phyloP scores from a whole-genome alignment of 2,329 filamentous ascomycete genomes.

The Verticillium klebahnii region DNA sequence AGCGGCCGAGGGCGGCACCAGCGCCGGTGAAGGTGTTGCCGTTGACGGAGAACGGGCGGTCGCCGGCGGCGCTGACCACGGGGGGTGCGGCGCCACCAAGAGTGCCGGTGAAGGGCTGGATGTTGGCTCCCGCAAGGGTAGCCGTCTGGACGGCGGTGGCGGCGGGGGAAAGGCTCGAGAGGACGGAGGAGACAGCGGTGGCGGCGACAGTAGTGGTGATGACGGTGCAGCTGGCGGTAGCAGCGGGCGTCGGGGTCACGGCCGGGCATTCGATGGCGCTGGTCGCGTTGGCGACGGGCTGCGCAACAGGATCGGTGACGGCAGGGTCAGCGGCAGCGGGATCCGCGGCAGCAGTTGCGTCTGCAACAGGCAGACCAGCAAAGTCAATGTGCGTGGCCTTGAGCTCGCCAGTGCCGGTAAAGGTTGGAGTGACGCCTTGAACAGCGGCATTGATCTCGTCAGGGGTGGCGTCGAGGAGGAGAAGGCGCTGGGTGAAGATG shows the following conservation, averaged over 20 bases:
- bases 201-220: conserved; percentile 1
- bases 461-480: conserved; percentile 48
- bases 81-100: conserved; percentile 37
- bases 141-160: background rate
- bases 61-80: conserved; percentile 29
- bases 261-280: background rate
- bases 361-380: conserved; percentile 16
- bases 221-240: background rate
- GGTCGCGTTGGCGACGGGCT: background rate
- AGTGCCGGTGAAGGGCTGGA: conserved; percentile 41
- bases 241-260: background rate
- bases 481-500: conserved; percentile 49
- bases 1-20: conserved; percentile 51
- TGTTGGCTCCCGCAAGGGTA: conserved; percentile 21
- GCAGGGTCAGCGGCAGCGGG: background rate
- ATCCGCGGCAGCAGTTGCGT: background rate
- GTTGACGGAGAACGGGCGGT: conserved; percentile 52
- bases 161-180: background rate
- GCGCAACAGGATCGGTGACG: background rate
- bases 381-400: conserved; percentile 19
- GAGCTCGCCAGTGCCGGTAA: conserved; percentile 26
- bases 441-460: conserved; percentile 51
- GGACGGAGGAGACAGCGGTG: background rate
- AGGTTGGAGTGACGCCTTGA: conserved; percentile 16
- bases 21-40: conserved; percentile 54